A percentile compares a stretch with the other conserved stretches of the same genome.
Evolutionary conservation across 192 early-diverging fungal genomes (phyloP).

Genomic region (Neocallimastix lanati): DNA sequence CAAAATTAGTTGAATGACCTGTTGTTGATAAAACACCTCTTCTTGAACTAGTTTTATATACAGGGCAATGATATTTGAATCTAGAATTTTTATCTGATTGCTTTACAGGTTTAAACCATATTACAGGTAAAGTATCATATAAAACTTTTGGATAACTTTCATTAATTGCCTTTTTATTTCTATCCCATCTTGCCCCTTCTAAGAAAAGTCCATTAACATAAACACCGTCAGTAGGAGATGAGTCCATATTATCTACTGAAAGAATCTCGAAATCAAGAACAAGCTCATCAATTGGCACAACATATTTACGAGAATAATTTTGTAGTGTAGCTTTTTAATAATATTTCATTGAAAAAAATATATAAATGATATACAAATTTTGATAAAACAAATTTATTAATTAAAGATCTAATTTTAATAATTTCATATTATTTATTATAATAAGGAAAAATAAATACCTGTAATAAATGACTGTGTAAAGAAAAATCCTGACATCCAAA

Average conservation of each 20-base stretch:
- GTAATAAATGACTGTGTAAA: conserved; percentile 53
- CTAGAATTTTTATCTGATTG: background rate
- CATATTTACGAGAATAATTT: conserved; percentile 34
- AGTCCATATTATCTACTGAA: conserved; percentile 19
- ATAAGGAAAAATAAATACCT: conserved; percentile 9
- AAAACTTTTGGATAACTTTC: conserved; percentile 36
- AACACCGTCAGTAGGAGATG: conserved; percentile 35
- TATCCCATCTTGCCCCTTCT: conserved; percentile 43
- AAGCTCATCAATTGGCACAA: conserved; percentile 36
- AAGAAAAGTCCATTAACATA: conserved; percentile 29
- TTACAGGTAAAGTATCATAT: conserved; percentile 12
- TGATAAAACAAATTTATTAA: too few relatives aligned
- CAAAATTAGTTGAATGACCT: conserved; percentile 43
- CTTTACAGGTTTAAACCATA: conserved; percentile 21
- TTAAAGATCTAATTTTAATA: too few relatives aligned
- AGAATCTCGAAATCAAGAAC: conserved; percentile 23
- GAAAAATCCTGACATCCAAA: conserved; percentile 49
- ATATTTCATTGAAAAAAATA: too few relatives aligned
- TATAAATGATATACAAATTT: too few relatives aligned
- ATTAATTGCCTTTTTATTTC: conserved; percentile 23
- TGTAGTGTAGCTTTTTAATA: conserved; percentile 11
- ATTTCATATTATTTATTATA: too few relatives aligned
- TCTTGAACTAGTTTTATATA: conserved; percentile 40
- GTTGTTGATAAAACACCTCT: conserved; percentile 39
- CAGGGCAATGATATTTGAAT: conserved; percentile 12